These are phyloP conservation scores for Coemansia sp. DNA, from an alignment of 192 early-diverging fungal genomes.

Conservation along the genomic window DNA sequence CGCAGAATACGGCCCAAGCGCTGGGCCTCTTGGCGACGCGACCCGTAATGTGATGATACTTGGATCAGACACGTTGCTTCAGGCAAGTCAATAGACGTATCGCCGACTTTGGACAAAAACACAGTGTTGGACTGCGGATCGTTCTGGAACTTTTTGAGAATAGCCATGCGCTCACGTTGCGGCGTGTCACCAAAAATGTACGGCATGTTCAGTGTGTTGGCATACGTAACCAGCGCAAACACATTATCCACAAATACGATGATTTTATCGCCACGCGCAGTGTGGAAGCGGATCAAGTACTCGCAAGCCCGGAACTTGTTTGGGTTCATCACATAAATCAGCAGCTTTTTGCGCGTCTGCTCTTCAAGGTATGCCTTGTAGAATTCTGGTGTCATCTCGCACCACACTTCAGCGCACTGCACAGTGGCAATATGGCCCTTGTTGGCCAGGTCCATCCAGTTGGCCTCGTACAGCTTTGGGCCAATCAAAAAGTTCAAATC, in stretches of 20 bases:
- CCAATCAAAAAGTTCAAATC: conserved; percentile 97
- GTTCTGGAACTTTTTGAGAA: conserved; percentile 90
- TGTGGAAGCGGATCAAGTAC: conserved; percentile 90
- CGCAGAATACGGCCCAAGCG: conserved; percentile 88
- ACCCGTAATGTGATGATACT: not conserved
- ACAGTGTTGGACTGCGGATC: conserved; percentile 87
- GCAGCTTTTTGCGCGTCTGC: conserved; percentile 71
- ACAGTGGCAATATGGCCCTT: conserved; percentile 97
- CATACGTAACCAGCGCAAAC: conserved; percentile 89
- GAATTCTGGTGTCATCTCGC: conserved; percentile 93
- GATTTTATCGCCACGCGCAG: conserved; percentile 91
- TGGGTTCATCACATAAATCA: conserved; percentile 94
- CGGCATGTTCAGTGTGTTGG: conserved; percentile 73
- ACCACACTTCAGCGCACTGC: conserved; percentile 99
- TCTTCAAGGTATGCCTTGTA: conserved; percentile 87
- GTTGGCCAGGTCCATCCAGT: conserved; percentile 96
- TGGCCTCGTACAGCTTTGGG: conserved; percentile 98
- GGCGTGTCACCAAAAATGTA: conserved; percentile 90
- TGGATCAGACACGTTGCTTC: not conserved
- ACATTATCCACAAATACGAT: conserved; percentile 99
- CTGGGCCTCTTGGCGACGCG: conserved; percentile 95
- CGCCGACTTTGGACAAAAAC: conserved; percentile 87
- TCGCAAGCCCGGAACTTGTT: conserved; percentile 96
- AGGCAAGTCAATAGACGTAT: conserved; percentile 85
- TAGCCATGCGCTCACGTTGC: conserved; percentile 83